Evolutionary conservation across 2,329 filamentous ascomycete genomes (phyloP).

Genomic region (Hymenotorrendiella dingleyae): DNA sequence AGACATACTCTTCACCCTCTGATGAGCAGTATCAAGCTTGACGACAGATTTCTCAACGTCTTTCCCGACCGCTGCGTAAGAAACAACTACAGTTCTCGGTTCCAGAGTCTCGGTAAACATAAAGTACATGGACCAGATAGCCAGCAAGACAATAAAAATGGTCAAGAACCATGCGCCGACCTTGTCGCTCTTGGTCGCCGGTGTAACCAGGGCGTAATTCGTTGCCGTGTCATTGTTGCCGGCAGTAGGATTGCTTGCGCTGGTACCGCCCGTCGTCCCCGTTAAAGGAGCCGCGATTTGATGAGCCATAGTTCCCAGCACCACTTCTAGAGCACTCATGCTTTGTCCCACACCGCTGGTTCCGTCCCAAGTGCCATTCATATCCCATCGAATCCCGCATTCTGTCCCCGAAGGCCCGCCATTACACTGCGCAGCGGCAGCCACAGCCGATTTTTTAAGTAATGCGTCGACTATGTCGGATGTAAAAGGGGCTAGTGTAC

Average conservation of each 20-base stretch:
- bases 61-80: no score
- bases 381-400: constrained; percentile 57
- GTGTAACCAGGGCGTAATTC: not conserved
- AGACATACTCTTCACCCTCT: no score
- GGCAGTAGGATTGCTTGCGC: not conserved
- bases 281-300: not conserved
- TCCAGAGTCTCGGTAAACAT: no score
- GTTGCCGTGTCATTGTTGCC: not conserved
- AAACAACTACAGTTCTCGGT: no score
- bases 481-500: constrained; percentile 59
- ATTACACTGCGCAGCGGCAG: constrained; percentile 52
- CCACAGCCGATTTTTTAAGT: constrained; percentile 48
- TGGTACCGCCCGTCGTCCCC: not conserved
- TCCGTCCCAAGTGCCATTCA: constrained; percentile 50
- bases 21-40: no score
- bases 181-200: constrained; percentile 32
- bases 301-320: constrained; percentile 38
- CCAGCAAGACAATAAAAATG: constrained; percentile 19
- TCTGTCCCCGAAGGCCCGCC: constrained; percentile 51
- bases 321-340: constrained; percentile 63
- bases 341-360: constrained; percentile 61
- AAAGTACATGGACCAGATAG: constrained; percentile 17
- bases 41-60: no score
- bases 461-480: constrained; percentile 46
- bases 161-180: constrained; percentile 39